Evolutionary conservation across 768 basidiomycete species (phyloP).

Genomic region (Tricholoma sp.): DNA sequence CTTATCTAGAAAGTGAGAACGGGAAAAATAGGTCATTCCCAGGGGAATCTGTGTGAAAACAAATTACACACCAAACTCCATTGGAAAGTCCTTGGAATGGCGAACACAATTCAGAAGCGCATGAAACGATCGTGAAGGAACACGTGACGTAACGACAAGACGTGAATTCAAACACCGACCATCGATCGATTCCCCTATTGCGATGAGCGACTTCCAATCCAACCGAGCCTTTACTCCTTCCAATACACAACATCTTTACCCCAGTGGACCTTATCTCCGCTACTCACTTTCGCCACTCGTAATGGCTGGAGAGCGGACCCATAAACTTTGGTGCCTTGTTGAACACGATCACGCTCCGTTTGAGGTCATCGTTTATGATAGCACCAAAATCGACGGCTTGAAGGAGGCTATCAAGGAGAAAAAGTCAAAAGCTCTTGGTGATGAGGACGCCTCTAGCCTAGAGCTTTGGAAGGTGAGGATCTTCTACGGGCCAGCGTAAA

Average conservation of each 20-base stretch:
- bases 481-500: not conserved
- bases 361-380: conserved; percentile 2
- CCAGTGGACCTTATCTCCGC: not conserved
- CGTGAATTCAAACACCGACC: not conserved
- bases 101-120: no score
- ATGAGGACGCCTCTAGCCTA: not conserved
- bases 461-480: conserved; percentile 2
- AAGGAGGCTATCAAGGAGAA: not conserved
- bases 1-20: no score
- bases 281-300: not conserved
- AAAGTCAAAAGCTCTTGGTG: not conserved
- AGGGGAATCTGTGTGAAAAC: no score
- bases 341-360: not conserved
- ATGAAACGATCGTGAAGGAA: no score
- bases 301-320: not conserved
- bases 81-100: no score
- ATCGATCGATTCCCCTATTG: not conserved
- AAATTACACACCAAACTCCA: no score
- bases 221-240: conserved; percentile 1
- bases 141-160: no score
- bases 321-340: conserved; percentile 1
- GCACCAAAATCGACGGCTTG: conserved; percentile 1
- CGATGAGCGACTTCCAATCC: conserved; percentile 2
- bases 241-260: not conserved
- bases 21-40: no score